These are phyloP conservation scores for Colletotrichum sansevieriae DNA, from an alignment of 2,329 filamentous ascomycete genomes.

Conservation along the genomic window DNA sequence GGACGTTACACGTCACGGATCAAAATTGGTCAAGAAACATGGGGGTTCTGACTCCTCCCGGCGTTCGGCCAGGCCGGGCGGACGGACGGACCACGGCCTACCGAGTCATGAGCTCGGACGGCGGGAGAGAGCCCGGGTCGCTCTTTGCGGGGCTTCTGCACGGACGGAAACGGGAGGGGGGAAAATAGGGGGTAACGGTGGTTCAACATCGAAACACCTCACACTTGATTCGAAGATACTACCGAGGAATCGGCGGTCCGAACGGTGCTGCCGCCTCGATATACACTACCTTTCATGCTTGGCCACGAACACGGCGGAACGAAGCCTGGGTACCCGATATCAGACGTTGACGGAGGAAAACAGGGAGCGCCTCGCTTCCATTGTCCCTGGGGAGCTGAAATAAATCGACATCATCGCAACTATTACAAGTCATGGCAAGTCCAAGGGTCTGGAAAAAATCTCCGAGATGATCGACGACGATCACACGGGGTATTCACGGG, in stretches of 20 bases:
- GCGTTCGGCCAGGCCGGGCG: constrained; percentile 12
- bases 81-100: neutral
- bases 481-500: neutral
- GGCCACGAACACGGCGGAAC: too few species aligned
- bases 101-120: constrained; percentile 4
- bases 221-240: neutral
- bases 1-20: too few species aligned
- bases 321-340: too few species aligned
- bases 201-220: neutral
- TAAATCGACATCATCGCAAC: too few species aligned
- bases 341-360: too few species aligned
- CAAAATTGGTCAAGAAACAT: neutral
- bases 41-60: neutral
- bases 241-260: neutral
- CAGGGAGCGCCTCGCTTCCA: too few species aligned
- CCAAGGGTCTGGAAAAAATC: neutral
- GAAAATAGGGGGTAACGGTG: neutral
- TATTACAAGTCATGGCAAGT: neutral
- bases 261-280: too few species aligned
- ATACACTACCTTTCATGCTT: too few species aligned
- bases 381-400: too few species aligned
- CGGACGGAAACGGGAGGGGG: neutral
- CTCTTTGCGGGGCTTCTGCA: neutral
- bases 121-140: neutral
- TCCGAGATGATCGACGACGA: neutral